phyloP scores from a whole-genome alignment of 345 rosid species.

The Corymbia maculata region DNA sequence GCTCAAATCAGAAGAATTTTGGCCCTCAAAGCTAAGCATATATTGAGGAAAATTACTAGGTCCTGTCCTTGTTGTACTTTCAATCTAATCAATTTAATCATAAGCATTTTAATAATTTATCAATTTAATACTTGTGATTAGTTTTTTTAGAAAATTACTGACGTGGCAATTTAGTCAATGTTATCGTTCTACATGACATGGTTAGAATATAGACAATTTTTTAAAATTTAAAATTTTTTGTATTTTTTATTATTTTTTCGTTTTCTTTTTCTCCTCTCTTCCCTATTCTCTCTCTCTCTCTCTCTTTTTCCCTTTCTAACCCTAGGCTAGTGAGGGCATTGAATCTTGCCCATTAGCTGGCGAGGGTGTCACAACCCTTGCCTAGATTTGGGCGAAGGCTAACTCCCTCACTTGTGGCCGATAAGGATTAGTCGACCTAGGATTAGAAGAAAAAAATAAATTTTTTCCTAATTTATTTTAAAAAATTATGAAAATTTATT shows the following conservation, averaged over 20 bases:
- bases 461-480: no score
- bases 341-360: fast-evolving
- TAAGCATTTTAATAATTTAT: fast-evolving
- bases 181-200: fast-evolving
- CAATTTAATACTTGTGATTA: background rate
- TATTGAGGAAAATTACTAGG: fast-evolving
- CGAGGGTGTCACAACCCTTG: fast-evolving
- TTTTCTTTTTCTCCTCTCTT: background rate
- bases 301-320: background rate
- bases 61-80: fast-evolving
- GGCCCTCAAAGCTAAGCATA: background rate
- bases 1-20: background rate
- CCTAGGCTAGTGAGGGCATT: fast-evolving
- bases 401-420: background rate
- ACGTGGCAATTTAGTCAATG: fast-evolving
- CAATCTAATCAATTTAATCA: fast-evolving
- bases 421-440: fast-evolving
- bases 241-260: no score
- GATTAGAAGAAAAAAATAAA: background rate
- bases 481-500: no score
- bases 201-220: fast-evolving
- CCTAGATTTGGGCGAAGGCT: fast-evolving
- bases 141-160: fast-evolving
- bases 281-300: background rate
- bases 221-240: no score